Percentiles rank a stretch among this genome's conserved stretches.
phyloP scores from a whole-genome alignment of 495 filamentous ascomycete genomes.

The Penicillium salamii region DNA sequence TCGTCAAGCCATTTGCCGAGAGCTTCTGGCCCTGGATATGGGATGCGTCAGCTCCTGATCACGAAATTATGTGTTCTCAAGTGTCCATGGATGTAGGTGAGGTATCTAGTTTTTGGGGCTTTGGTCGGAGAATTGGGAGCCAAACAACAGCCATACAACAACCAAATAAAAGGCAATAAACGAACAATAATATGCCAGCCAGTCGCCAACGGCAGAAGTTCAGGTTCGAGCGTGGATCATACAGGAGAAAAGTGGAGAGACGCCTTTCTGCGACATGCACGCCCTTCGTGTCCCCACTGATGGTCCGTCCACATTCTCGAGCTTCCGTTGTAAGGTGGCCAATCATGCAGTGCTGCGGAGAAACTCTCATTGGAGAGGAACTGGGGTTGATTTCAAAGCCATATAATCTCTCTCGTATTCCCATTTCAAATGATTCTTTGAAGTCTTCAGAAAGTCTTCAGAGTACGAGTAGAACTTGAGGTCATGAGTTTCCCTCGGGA shows the following conservation, averaged over 20 bases:
- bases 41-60: no score
- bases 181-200: no score
- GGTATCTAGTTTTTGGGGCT: no score
- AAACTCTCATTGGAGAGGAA: background rate
- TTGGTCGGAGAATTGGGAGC: no score
- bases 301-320: conserved; percentile 15
- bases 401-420: background rate
- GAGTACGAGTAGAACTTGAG: conserved; percentile 5
- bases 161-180: no score
- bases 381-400: conserved; percentile 4
- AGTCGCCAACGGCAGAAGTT: background rate
- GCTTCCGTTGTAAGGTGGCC: conserved; percentile 6
- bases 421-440: no score
- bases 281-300: conserved; percentile 28
- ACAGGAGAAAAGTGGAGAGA: conserved; percentile 13
- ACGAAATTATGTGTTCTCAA: no score
- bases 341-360: conserved; percentile 7
- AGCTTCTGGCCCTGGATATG: no score
- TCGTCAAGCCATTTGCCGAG: no score
- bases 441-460: no score
- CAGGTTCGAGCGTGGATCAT: conserved; percentile 3
- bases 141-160: no score
- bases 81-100: no score
- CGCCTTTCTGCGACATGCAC: conserved; percentile 27
- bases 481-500: conserved; percentile 17